These are phyloP conservation scores for Leptosphaerulina australis DNA, from an alignment of 2,329 filamentous ascomycete genomes.

Conservation along the genomic window DNA sequence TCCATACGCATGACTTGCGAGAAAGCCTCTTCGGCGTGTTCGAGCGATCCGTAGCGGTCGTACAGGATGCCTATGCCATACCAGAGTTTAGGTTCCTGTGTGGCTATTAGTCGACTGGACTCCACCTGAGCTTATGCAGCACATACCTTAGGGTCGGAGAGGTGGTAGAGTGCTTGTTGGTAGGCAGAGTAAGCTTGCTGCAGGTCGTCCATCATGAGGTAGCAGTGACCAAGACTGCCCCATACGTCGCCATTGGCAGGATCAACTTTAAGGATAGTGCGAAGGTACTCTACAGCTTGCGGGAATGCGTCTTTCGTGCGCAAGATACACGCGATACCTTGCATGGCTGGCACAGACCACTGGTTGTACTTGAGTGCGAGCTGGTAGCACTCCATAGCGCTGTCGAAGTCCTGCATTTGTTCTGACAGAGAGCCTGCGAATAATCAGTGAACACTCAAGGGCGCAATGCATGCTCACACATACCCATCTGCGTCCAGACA, in stretches of 20 bases:
- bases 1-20: constrained; percentile 99
- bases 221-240: constrained; percentile 97
- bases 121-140: background rate
- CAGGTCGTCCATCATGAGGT: constrained; percentile 97
- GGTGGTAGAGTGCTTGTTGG: constrained; percentile 90
- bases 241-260: constrained; percentile 90
- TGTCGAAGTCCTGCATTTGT: constrained; percentile 84
- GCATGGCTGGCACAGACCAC: constrained; percentile 90
- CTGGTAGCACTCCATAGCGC: constrained; percentile 89
- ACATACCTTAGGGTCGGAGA: constrained; percentile 85
- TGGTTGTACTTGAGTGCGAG: constrained; percentile 85
- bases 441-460: constrained; percentile 30
- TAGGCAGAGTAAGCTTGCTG: constrained; percentile 97
- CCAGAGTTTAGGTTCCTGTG: constrained; percentile 92
- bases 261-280: constrained; percentile 89
- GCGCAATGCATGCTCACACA: constrained; percentile 41
- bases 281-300: constrained; percentile 90
- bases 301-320: constrained; percentile 92
- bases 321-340: constrained; percentile 88
- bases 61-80: constrained; percentile 98
- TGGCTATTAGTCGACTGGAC: constrained; percentile 5
- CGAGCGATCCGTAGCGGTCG: constrained; percentile 92
- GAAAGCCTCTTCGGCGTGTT: constrained; percentile 97
- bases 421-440: constrained; percentile 79
- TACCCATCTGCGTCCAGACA: constrained; percentile 94